These are phyloP conservation scores for Bipolaris sorokiniana DNA, from an alignment of 2,329 filamentous ascomycete genomes.

Conservation along the genomic window DNA sequence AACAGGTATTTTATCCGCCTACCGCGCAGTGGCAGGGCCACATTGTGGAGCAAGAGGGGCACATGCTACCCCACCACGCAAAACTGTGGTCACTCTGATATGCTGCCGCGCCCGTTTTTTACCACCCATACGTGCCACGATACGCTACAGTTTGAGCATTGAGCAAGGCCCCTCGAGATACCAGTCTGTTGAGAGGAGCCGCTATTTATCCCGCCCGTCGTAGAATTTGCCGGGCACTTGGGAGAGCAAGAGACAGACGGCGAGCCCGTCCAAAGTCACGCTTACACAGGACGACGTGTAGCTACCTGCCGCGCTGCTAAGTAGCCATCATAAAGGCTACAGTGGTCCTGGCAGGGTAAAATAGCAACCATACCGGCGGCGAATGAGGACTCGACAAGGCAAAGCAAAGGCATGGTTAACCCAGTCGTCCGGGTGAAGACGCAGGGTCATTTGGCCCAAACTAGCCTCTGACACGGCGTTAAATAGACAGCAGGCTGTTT, in stretches of 20 bases:
- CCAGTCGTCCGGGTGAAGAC: conserved; percentile 32
- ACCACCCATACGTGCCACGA: conserved; percentile 11
- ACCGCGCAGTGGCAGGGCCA: conserved; percentile 8
- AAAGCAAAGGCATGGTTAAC: conserved; percentile 9
- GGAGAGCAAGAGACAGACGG: background rate
- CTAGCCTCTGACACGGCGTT: conserved; percentile 31
- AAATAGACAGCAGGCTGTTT: conserved; percentile 28
- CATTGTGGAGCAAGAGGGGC: conserved; percentile 25
- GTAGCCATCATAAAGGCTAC: conserved; percentile 9
- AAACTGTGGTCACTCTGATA: conserved; percentile 12
- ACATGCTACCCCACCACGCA: conserved; percentile 22
- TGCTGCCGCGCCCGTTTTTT: conserved; percentile 6
- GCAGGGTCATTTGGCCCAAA: conserved; percentile 24
- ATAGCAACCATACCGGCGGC: conserved; percentile 24
- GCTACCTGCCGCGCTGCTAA: conserved; percentile 1
- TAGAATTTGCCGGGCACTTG: conserved; percentile 3
- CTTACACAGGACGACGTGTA: background rate
- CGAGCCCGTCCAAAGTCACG: background rate
- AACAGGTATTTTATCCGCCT: conserved; percentile 23
- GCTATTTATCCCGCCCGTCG: conserved; percentile 11
- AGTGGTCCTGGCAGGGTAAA: conserved; percentile 27
- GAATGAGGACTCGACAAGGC: conserved; percentile 23
- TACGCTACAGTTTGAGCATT: conserved; percentile 3
- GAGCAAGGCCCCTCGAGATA: background rate
- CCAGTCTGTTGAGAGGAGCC: conserved; percentile 11